Evolutionary conservation across 805 yeast genomes (phyloP).

Genomic region (Lipomyces lipofer): DNA sequence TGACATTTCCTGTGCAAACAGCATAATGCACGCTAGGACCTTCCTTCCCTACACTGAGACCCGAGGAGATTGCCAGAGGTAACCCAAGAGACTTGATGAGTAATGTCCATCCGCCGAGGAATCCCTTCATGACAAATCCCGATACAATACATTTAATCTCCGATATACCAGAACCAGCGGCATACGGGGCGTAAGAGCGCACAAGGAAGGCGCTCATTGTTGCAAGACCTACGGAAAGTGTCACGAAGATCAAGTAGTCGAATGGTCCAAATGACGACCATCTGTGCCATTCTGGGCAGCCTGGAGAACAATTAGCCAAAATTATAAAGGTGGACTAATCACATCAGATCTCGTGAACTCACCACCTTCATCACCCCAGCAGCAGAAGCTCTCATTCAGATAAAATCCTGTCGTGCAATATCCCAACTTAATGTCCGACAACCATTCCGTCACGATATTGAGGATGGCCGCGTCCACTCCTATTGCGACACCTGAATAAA

Average conservation of each 20-base stretch:
- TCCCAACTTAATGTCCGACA: conserved; percentile 78
- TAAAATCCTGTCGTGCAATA: conserved; percentile 71
- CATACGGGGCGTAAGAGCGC: conserved; percentile 69
- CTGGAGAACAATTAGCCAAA: neutral
- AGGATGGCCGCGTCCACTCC: conserved; percentile 83
- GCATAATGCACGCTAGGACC: conserved; percentile 99
- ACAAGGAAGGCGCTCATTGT: conserved; percentile 68
- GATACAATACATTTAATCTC: conserved; percentile 93
- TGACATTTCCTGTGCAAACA: conserved; percentile 87
- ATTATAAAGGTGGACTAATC: neutral
- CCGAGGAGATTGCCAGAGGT: conserved; percentile 91
- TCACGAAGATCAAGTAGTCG: conserved; percentile 50
- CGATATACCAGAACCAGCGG: conserved; percentile 97
- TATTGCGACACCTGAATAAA: no score
- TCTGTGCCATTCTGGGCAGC: conserved; percentile 66
- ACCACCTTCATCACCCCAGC: conserved; percentile 58
- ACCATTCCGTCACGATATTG: conserved; percentile 80
- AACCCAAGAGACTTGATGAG: conserved; percentile 74
- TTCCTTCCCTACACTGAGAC: conserved; percentile 92
- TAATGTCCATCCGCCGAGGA: conserved; percentile 71
- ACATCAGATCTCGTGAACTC: neutral
- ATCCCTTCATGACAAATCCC: conserved; percentile 79
- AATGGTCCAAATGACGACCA: conserved; percentile 55
- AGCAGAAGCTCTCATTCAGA: conserved; percentile 75
- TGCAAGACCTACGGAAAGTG: conserved; percentile 63